A percentile compares a stretch with the other conserved stretches of the same genome.
These are phyloP conservation scores for Leccinum disarticulatum DNA, from an alignment of 768 basidiomycete genomes.

Conservation along the genomic window DNA sequence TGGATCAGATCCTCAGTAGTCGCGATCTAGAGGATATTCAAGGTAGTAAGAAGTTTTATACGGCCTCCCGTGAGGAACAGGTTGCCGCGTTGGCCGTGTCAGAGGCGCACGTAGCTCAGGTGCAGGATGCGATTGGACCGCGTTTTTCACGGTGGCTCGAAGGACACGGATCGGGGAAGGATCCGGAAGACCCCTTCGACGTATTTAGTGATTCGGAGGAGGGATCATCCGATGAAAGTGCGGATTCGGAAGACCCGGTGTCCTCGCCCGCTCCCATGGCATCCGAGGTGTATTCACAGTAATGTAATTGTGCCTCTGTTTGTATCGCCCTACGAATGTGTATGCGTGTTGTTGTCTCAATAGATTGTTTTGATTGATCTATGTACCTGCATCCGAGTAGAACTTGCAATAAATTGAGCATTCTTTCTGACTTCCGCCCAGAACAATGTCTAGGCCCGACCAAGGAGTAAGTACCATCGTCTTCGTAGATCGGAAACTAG, in stretches of 20 bases:
- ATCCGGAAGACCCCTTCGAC: background rate
- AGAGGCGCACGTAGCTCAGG: background rate
- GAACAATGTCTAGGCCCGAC: too few relatives aligned
- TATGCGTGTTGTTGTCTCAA: background rate
- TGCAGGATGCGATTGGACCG: background rate
- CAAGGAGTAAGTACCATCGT: too few relatives aligned
- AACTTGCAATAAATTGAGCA: too few relatives aligned
- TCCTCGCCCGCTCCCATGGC: background rate
- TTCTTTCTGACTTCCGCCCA: background rate
- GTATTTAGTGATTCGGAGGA: background rate
- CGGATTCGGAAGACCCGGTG: background rate
- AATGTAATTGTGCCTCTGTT: background rate
- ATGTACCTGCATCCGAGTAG: too few relatives aligned
- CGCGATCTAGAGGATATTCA: background rate
- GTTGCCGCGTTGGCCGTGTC: background rate
- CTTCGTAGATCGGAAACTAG: too few relatives aligned
- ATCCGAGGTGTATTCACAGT: background rate
- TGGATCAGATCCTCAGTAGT: background rate
- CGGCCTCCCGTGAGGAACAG: background rate
- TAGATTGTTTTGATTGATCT: background rate
- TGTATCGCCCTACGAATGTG: background rate
- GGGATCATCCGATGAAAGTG: background rate
- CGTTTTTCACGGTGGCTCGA: background rate
- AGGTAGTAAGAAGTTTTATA: background rate
- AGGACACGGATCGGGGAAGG: background rate